Percentiles rank a stretch among this genome's conserved stretches.
These are phyloP conservation scores for Dovyalis caffra DNA, from an alignment of 345 rosid species.

Conservation along the genomic window DNA sequence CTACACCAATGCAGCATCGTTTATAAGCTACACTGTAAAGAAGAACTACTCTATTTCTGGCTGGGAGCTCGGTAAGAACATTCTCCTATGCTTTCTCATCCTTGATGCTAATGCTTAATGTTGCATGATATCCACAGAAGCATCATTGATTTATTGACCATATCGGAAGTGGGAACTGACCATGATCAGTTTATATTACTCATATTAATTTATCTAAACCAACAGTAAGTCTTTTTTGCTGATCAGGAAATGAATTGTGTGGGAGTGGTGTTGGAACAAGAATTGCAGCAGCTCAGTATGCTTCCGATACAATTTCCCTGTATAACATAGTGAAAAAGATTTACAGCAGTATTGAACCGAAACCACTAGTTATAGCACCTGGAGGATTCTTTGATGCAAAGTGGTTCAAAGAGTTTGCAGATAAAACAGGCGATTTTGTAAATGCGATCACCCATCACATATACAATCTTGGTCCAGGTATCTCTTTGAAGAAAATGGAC, in stretches of 20 bases:
- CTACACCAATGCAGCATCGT: slow-evolving; percentile 65
- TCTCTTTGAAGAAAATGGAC: slow-evolving; percentile 2
- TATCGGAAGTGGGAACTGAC: not conserved
- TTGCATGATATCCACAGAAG: not conserved
- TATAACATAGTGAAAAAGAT: slow-evolving; percentile 43
- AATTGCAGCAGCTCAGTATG: slow-evolving; percentile 72
- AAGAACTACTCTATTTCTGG: slow-evolving; percentile 54
- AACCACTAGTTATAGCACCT: slow-evolving; percentile 76
- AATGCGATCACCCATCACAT: slow-evolving; percentile 80
- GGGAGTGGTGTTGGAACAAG: slow-evolving; percentile 77
- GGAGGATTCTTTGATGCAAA: slow-evolving; percentile 77
- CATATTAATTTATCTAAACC: not conserved
- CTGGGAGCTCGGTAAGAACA: slow-evolving; percentile 82
- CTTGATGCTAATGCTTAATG: not conserved
- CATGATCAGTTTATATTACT: not conserved
- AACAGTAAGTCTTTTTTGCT: not conserved
- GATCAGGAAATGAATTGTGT: slow-evolving; percentile 79
- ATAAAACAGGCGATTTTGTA: slow-evolving; percentile 45
- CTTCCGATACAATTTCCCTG: slow-evolving; percentile 58
- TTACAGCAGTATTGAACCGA: slow-evolving; percentile 42
- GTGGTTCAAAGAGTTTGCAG: slow-evolving; percentile 67
- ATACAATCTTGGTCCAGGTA: slow-evolving; percentile 97
- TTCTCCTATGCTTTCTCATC: not conserved
- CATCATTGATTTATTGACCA: not conserved
- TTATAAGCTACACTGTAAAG: slow-evolving; percentile 54